These are phyloP conservation scores for Byssochlamys sp. DNA, from an alignment of 2,329 filamentous ascomycete genomes.

Conservation along the genomic window DNA sequence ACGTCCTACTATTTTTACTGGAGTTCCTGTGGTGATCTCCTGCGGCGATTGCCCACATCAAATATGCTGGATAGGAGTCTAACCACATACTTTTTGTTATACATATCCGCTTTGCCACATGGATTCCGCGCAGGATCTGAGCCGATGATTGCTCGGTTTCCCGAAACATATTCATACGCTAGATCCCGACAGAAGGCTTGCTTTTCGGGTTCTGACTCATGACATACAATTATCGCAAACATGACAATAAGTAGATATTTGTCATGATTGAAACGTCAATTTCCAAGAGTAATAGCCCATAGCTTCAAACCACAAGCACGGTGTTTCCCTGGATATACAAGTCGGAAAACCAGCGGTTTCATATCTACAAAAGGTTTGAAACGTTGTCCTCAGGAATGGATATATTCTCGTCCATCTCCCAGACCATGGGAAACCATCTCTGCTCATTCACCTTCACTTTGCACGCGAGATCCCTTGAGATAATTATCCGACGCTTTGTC, in stretches of 20 bases:
- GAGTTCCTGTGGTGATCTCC: too few relatives aligned
- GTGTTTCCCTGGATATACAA: background rate
- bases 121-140: background rate
- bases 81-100: background rate
- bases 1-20: too few relatives aligned
- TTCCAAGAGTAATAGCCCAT: background rate
- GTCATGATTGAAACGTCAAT: background rate
- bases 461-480: background rate
- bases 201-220: background rate
- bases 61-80: too few relatives aligned
- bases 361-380: too few relatives aligned
- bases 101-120: background rate
- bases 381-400: background rate
- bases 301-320: background rate
- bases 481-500: background rate
- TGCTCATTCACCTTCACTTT: background rate
- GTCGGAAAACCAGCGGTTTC: background rate
- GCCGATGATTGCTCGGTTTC: background rate
- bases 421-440: background rate
- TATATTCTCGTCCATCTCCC: background rate
- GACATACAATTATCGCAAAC: background rate
- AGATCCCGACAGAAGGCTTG: background rate
- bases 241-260: background rate
- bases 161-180: background rate
- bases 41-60: too few relatives aligned